These are phyloP conservation scores for Myriosclerotinia scirpicola DNA, from an alignment of 2,329 filamentous ascomycete species.

Conservation along the genomic window DNA sequence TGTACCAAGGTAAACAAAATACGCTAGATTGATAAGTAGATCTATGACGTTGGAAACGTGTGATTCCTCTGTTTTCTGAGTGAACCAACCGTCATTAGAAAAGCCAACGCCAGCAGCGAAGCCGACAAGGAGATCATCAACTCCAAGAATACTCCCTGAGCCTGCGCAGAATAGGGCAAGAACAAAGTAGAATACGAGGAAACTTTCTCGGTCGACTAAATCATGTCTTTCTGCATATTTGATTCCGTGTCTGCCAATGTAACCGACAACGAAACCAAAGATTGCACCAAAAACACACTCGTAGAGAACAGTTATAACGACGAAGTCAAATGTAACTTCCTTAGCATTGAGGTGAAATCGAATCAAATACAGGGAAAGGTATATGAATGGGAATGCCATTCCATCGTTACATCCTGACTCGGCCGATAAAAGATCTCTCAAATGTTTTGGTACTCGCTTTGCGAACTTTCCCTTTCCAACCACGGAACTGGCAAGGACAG, in stretches of 20 bases:
- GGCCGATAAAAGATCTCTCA: constrained; percentile 90
- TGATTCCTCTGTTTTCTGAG: constrained; percentile 95
- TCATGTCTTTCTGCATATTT: constrained; percentile 81
- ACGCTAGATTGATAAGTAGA: constrained; percentile 91
- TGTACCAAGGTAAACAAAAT: constrained; percentile 96
- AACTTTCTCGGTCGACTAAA: constrained; percentile 92
- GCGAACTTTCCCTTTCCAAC: constrained; percentile 99
- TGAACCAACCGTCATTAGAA: constrained; percentile 99
- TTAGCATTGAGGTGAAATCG: constrained; percentile 69
- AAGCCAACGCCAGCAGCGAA: constrained; percentile 98
- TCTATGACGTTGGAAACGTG: constrained; percentile 99
- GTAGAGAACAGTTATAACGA: constrained; percentile 87
- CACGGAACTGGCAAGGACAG: constrained; percentile 93
- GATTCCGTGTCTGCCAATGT: constrained; percentile 87
- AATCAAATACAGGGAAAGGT: constrained; percentile 86
- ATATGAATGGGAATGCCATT: constrained; percentile 99
- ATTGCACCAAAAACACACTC: constrained; percentile 92
- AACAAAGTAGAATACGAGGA: constrained; percentile 98
- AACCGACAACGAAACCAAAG: constrained; percentile 85
- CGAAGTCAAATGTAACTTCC: constrained; percentile 78
- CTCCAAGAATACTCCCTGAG: constrained; percentile 83
- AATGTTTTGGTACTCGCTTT: constrained; percentile 94
- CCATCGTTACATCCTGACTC: constrained; percentile 99
- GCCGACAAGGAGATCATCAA: constrained; percentile 92
- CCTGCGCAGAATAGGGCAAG: constrained; percentile 91